Evolutionary conservation across 805 yeast species (phyloP).

Genomic region (Suhomyces sp.): DNA sequence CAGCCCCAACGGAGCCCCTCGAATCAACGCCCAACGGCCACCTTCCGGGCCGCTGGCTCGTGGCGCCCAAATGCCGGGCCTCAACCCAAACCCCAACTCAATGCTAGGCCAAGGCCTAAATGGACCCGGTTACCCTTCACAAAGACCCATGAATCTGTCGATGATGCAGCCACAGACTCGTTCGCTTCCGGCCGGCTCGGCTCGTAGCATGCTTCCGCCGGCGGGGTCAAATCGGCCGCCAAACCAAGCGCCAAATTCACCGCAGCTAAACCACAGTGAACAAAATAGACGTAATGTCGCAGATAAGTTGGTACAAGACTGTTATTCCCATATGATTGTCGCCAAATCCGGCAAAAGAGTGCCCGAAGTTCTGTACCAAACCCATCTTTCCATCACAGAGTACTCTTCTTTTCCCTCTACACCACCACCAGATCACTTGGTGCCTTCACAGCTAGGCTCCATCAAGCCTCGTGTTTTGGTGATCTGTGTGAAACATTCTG

Average conservation of each 20-base stretch:
- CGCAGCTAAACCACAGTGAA: not conserved
- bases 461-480: conserved; percentile 60
- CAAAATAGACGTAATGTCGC: conserved; percentile 12
- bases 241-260: not conserved
- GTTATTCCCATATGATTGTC: conserved; percentile 32
- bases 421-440: conserved; percentile 60
- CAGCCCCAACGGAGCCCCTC: not conserved
- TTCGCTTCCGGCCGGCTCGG: not conserved
- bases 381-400: conserved; percentile 75
- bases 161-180: not conserved
- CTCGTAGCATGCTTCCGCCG: not conserved
- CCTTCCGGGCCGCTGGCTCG: not conserved
- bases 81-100: not conserved
- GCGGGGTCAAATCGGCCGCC: not conserved
- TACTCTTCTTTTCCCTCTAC: conserved; percentile 66
- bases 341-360: conserved; percentile 20
- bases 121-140: conserved; percentile 2
- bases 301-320: conserved; percentile 35
- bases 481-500: conserved; percentile 60
- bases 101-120: not conserved
- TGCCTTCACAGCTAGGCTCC: conserved; percentile 35
- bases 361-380: conserved; percentile 50
- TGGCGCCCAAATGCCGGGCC: not conserved
- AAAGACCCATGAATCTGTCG: not conserved
- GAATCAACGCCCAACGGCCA: not conserved